Percentiles rank a stretch among this genome's conserved stretches.
Evolutionary conservation across 225 moss, liverwort and hornwort genomes (phyloP).

Genomic region (Pleurozium schreberi): DNA sequence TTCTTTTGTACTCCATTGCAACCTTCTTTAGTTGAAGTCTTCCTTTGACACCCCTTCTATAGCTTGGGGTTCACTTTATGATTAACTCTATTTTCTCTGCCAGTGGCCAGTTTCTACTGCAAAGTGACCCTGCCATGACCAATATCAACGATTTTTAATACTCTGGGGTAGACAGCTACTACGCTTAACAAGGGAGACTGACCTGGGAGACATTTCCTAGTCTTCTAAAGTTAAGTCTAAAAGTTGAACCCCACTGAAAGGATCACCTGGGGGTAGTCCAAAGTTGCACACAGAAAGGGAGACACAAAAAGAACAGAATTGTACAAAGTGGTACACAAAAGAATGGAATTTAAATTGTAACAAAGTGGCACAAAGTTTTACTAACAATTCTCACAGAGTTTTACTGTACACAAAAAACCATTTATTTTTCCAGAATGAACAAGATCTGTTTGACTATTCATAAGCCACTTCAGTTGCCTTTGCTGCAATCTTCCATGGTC

Average conservation of each 20-base stretch:
- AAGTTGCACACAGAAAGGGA: background rate
- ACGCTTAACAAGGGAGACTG: background rate
- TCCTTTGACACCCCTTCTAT: too few species aligned
- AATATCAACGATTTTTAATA: too few species aligned
- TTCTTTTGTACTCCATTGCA: too few species aligned
- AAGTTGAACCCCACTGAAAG: background rate
- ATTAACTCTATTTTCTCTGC: background rate
- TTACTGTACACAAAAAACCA: background rate
- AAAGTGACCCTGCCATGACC: background rate
- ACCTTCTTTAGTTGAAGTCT: too few species aligned
- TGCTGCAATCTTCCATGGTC: background rate
- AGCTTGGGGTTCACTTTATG: too few species aligned
- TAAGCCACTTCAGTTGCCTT: background rate
- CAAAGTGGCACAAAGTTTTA: background rate
- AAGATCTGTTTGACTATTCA: background rate
- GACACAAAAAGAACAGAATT: background rate
- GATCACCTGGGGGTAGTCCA: background rate
- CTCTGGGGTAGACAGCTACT: background rate
- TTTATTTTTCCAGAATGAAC: background rate
- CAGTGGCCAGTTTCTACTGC: background rate
- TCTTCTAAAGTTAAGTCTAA: background rate
- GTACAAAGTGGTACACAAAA: background rate
- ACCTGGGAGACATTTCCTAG: background rate
- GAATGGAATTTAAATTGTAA: background rate
- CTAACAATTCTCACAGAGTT: background rate